Base-by-base conservation (phyloP, 1,284 basidiomycete genomes). In the Trametes versicolor region DNA sequence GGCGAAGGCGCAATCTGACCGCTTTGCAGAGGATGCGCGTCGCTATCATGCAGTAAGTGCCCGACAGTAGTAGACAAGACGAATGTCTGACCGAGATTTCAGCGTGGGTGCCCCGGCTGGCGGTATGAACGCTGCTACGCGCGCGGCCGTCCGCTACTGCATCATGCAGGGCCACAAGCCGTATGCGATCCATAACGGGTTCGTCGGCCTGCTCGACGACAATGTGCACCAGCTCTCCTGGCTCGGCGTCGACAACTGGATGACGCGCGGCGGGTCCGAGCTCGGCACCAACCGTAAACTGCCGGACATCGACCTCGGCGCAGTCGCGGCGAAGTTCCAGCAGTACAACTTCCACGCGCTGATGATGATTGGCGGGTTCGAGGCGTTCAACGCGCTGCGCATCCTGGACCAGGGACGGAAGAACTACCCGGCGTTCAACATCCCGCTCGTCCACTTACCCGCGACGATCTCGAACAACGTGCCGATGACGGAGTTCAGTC, bases 401-500 rank as follows among this genome's bases (percentile, higher is more conserved):
- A 86, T 91, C 53, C 82, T 99, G 60, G 93, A 98, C 73, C 86
- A 92, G 69, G 93, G 88, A 12, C 82, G 96, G 70, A 86, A 90
- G 70, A 79, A 88, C 73, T 98, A 99, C 78, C 94, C 96, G 21
- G 88, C 93, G 58, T 95, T 99, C 84, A 91, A 96, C 72, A 94
- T 98, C 70, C 96, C 96, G 29, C 93, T 98, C 87, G 91, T 91
- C 41, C 95, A 97, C 76, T 83, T 98, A 4, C 96, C 96, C 2
- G 97, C 97, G 36, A 99, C 97, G 53, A 92, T 99, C 74, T 96
- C 94, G 69, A 99, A 99, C 83, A 99, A 99, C 72, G 96, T 99
- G 7, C 97, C 98, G 1, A 79, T 99, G 81, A 98, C 96, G 63
- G 97, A 99, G 78, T 96, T 95, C 78, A 97, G 95, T 76, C 81